phyloP scores from a whole-genome alignment of 495 filamentous ascomycete genomes.

The Podospora didyma region DNA sequence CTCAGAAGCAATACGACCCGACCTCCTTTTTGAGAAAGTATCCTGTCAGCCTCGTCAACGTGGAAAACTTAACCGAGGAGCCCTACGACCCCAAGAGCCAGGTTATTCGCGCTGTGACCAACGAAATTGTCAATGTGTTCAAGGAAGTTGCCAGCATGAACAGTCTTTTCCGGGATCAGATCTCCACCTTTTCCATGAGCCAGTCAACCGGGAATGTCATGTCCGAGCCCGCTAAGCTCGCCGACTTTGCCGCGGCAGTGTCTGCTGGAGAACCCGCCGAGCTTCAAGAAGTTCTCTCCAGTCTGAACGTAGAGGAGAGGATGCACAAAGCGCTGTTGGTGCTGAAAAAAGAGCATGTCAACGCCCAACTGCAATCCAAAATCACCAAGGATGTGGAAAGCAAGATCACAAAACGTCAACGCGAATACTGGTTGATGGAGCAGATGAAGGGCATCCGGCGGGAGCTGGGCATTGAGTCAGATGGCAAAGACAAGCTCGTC shows the following conservation, averaged over 20 bases:
- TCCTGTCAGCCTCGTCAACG: constrained; percentile 86
- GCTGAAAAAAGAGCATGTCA: constrained; percentile 96
- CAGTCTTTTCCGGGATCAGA: constrained; percentile 94
- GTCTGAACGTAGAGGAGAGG: constrained; percentile 82
- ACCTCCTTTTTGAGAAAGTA: constrained; percentile 89
- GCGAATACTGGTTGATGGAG: constrained; percentile 98
- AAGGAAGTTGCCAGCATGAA: constrained; percentile 94
- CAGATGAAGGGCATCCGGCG: constrained; percentile 99
- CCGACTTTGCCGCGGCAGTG: constrained; percentile 95
- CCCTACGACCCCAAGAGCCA: constrained; percentile 83
- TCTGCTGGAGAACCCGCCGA: constrained; percentile 85
- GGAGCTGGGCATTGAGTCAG: constrained; percentile 92
- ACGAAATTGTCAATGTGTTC: constrained; percentile 97
- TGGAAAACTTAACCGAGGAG: constrained; percentile 87
- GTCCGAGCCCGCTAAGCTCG: constrained; percentile 88
- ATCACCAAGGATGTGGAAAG: constrained; percentile 97
- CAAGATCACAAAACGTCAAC: constrained; percentile 96
- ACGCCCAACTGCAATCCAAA: constrained; percentile 93
- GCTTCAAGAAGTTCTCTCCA: constrained; percentile 89
- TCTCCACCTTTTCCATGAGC: constrained; percentile 92
- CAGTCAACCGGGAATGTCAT: constrained; percentile 92
- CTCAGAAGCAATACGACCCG: constrained; percentile 66
- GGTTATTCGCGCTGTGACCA: constrained; percentile 83
- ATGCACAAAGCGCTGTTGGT: constrained; percentile 86
- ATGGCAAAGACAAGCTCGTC: constrained; percentile 96